phyloP scores from a whole-genome alignment of 768 basidiomycete species.

The Auricularia sp. region DNA sequence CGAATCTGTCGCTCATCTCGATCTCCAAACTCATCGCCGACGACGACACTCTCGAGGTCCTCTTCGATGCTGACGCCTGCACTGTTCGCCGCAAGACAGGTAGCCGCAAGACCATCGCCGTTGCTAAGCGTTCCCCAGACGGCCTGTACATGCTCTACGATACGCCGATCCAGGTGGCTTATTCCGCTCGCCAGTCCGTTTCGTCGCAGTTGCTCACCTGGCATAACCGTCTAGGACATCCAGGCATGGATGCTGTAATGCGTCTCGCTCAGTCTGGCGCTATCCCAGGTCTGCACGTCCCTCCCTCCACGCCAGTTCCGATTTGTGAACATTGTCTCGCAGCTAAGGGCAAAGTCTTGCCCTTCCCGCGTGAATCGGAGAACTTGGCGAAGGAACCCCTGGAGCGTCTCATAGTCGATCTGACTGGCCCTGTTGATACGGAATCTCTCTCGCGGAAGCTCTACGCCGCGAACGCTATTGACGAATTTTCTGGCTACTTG shows the following conservation, averaged over 20 bases:
- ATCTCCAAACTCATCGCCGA: not conserved
- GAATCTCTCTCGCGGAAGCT: too few relatives aligned
- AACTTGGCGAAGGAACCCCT: not conserved
- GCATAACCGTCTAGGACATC: not conserved
- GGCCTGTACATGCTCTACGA: not conserved
- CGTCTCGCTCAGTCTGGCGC: not conserved
- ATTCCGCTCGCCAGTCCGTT: not conserved
- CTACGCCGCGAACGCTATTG: too few relatives aligned
- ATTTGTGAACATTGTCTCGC: not conserved
- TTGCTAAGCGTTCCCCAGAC: not conserved
- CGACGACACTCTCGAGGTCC: not conserved
- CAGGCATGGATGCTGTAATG: not conserved
- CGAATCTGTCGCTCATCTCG: not conserved
- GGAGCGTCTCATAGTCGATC: too few relatives aligned
- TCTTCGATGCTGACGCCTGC: not conserved
- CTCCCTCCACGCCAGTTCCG: not conserved
- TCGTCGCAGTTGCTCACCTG: not conserved
- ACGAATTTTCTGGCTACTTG: too few relatives aligned
- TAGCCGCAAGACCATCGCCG: not conserved
- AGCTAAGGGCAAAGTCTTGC: not conserved
- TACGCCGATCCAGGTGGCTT: not conserved
- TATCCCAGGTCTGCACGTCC: not conserved
- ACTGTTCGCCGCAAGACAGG: not conserved
- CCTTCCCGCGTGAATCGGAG: not conserved
- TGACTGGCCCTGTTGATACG: too few relatives aligned